phyloP scores from a whole-genome alignment of 768 basidiomycete genomes.

The Mycena latifolia region DNA sequence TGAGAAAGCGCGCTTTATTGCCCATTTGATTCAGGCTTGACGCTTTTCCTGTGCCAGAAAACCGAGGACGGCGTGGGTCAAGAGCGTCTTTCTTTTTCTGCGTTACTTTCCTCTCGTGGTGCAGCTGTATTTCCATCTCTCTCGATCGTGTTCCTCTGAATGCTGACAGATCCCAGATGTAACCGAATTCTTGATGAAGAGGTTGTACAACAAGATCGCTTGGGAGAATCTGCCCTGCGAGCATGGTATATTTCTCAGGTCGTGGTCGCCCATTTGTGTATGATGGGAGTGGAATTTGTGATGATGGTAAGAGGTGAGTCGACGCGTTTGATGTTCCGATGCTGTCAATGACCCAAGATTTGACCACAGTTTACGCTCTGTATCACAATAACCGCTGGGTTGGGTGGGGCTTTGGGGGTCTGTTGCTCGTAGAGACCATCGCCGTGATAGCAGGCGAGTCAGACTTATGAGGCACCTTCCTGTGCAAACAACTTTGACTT shows the following conservation, averaged over 20 bases:
- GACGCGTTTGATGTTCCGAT: too few species aligned
- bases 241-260: constrained; percentile 30
- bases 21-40: neutral
- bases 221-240: constrained; percentile 19
- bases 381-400: constrained; percentile 28
- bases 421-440: constrained; percentile 23
- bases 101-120: constrained; percentile 30
- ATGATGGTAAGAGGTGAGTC: constrained; percentile 33
- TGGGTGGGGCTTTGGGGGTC: constrained; percentile 6
- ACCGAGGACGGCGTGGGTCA: constrained; percentile 31
- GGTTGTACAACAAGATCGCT: constrained; percentile 12
- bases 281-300: constrained; percentile 33
- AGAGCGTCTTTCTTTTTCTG: constrained; percentile 24
- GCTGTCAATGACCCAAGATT: too few species aligned
- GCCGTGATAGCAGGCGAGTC: constrained; percentile 20
- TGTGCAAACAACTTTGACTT: neutral
- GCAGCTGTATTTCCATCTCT: constrained; percentile 18
- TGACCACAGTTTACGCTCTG: constrained; percentile 27
- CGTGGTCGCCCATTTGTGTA: constrained; percentile 25
- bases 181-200: constrained; percentile 27
- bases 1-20: constrained; percentile 2
- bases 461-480: neutral
- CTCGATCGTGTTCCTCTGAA: neutral
- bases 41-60: constrained; percentile 13
- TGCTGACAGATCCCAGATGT: neutral